These are phyloP conservation scores for Gomphus bonarii DNA, from an alignment of 1,284 basidiomycete species.

Conservation along the genomic window DNA sequence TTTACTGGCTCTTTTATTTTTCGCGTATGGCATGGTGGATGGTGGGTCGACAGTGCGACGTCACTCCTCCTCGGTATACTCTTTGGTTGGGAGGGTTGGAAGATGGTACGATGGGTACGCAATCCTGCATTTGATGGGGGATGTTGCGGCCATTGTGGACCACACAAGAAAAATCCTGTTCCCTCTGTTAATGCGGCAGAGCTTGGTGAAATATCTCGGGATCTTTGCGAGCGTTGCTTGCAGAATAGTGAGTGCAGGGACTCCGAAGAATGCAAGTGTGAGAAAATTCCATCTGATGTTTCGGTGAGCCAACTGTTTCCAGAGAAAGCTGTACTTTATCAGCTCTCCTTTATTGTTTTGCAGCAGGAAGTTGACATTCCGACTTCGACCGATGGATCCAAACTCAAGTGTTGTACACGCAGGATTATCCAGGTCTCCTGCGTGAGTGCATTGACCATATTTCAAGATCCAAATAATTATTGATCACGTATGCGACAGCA, in stretches of 20 bases:
- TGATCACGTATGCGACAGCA: neutral
- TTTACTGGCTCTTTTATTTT: conserved; percentile 27
- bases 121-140: conserved; percentile 28
- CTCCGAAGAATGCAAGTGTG: conserved; percentile 16
- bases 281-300: neutral
- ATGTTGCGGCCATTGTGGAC: conserved; percentile 20
- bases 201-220: conserved; percentile 17
- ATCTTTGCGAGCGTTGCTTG: conserved; percentile 22
- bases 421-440: neutral
- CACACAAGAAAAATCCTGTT: neutral
- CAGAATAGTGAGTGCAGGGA: conserved; percentile 18
- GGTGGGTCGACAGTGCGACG: conserved; percentile 37
- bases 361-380: neutral
- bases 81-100: conserved; percentile 33
- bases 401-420: neutral
- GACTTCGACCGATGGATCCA: neutral
- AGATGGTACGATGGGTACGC: conserved; percentile 30
- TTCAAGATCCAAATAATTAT: neutral
- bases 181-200: conserved; percentile 7
- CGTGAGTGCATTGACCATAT: neutral
- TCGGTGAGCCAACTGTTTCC: neutral
- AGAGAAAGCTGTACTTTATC: neutral
- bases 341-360: neutral
- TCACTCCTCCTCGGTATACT: conserved; percentile 28
- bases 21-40: conserved; percentile 30